Evolutionary conservation across 1,139 yeast genomes (phyloP), one percentile per base, ranked within the genome.

Genomic region (Kodamaea sp.): DNA sequence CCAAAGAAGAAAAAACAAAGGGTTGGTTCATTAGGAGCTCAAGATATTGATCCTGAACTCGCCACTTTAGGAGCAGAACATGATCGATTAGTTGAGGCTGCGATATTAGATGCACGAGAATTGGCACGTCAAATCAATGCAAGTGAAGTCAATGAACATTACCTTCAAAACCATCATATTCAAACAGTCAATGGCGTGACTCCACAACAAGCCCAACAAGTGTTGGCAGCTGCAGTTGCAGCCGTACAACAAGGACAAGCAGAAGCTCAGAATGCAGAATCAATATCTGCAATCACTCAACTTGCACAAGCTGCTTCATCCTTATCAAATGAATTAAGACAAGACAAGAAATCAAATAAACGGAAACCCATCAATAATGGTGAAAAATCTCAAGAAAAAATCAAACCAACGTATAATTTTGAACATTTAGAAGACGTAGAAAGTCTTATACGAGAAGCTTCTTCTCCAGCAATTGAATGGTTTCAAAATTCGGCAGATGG

Each of bases 11-110:
- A 30, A 43, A 25, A 44, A 27, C 25, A 45, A 40, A 24, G 35
- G 37, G 35, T 37, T 29, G 32, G 15, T n/a, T 34, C 35, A 35
- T 29, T 29, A 29, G 39, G 28, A 23, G 37, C 36, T 32, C 54
- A 58, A 27, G 71, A 64, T 15, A 83, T 81, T 33, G 88, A 81
- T 54, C 87, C 87, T 1, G 88, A 80, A 49, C 60, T 81, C 30
- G 76, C 65, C 2, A 67, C 58, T 2, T 45, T 57, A 34, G 58
- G 57, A n/a, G 61, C 73, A 8, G 79, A 73, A 34, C 83, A 79
- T 48, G 84, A 78, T 44, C 81, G 75, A 46, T 60, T 81, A 38
- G 86, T 81, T 5, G 78, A 80, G 45, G 85, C 81, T 34, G 86
- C 85, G 2, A 78, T 83, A 32, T 63, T 79, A 45, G 85, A 81